Conservation (phyloP, 2,329 filamentous ascomycete genomes). For the Beauveria sp. region DNA sequence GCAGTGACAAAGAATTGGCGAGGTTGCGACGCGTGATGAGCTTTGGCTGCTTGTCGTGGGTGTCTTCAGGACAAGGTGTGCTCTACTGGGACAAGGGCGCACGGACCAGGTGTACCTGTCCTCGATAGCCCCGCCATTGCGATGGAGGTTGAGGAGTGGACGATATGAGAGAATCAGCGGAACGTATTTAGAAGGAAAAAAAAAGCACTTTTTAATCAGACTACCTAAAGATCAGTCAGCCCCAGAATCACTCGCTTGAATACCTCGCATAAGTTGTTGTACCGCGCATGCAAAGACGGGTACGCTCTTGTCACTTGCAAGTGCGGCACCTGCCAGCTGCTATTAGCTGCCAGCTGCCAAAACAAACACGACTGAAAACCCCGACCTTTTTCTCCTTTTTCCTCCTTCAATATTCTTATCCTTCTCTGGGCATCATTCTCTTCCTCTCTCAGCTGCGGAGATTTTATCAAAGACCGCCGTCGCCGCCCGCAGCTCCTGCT, state of each 20-base stretch:
- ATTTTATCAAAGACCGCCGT: neutral
- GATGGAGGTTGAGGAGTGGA: too few relatives aligned
- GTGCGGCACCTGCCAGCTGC: neutral
- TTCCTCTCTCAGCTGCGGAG: neutral
- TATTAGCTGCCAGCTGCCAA: neutral
- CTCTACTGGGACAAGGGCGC: slow-evolving; percentile 5
- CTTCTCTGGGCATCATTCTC: neutral
- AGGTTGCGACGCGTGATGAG: neutral
- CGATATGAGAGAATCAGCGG: neutral
- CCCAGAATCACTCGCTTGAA: neutral
- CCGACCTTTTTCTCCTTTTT: neutral
- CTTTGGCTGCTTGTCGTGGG: neutral
- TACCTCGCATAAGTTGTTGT: neutral
- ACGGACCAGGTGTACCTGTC: slow-evolving; percentile 11
- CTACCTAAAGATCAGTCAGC: too few relatives aligned
- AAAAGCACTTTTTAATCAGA: neutral
- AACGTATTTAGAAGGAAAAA: neutral
- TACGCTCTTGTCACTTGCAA: neutral
- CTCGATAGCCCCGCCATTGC: neutral
- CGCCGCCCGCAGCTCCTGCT: slow-evolving; percentile 7
- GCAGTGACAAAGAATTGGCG: neutral
- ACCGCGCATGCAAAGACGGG: neutral
- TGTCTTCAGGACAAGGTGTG: slow-evolving; percentile 13
- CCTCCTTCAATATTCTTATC: neutral
- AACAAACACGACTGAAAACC: neutral